Conservation (phyloP, 768 basidiomycete genomes). For the Sistotremastrum suecicum region DNA sequence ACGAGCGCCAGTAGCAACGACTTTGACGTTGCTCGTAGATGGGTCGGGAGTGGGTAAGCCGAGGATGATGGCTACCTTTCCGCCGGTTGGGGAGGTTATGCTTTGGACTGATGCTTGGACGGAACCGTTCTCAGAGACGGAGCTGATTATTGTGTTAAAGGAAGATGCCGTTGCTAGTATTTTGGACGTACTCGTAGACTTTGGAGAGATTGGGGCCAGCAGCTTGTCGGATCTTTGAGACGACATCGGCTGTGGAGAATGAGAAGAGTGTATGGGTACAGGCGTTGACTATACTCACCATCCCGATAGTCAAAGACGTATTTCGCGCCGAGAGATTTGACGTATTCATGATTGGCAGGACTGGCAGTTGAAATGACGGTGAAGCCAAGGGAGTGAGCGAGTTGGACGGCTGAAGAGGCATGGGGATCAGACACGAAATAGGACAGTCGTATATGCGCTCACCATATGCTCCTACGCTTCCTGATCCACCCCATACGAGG, state of each 20-base stretch:
- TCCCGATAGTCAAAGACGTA: constrained; percentile 24
- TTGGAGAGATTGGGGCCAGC: constrained; percentile 5
- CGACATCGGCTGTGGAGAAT: constrained; percentile 3
- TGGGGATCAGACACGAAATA: too few species aligned
- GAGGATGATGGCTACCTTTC: background rate
- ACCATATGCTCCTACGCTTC: constrained; percentile 25
- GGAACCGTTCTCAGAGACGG: constrained; percentile 7
- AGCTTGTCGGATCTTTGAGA: constrained; percentile 3
- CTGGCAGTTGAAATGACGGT: constrained; percentile 28
- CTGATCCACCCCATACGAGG: constrained; percentile 31
- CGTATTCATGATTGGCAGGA: constrained; percentile 22
- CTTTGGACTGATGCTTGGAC: constrained; percentile 4
- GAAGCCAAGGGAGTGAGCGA: constrained; percentile 25
- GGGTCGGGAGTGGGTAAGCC: background rate
- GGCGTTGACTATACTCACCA: too few species aligned
- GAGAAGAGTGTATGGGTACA: too few species aligned
- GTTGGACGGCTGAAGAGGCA: constrained; percentile 13
- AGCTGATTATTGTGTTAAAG: background rate
- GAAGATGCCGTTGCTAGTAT: background rate
- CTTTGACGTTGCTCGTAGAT: constrained; percentile 1
- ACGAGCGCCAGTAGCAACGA: constrained; percentile 1
- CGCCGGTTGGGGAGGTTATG: background rate
- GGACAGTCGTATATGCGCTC: background rate
- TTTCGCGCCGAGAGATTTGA: constrained; percentile 27
- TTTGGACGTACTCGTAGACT: constrained; percentile 8